These are phyloP conservation scores for Fusarium udum DNA, from an alignment of 2,329 filamentous ascomycete genomes.

Conservation along the genomic window DNA sequence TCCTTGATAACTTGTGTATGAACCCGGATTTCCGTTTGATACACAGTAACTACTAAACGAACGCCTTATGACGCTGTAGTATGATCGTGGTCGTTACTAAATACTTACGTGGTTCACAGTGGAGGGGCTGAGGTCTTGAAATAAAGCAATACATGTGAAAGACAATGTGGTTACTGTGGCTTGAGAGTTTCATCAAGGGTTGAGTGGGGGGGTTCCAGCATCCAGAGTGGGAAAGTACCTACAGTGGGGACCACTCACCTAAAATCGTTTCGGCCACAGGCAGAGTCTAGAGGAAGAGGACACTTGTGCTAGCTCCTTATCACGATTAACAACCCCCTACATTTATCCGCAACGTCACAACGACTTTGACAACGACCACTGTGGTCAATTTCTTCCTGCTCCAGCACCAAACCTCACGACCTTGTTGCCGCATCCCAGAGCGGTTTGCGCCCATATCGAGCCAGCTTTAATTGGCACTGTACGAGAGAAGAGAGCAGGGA, in stretches of 20 bases:
- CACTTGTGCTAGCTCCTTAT: slow-evolving; percentile 45
- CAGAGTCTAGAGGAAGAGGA: slow-evolving; percentile 37
- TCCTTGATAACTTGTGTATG: slow-evolving; percentile 55
- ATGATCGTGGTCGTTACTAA: not conserved
- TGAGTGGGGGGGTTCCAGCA: slow-evolving; percentile 7
- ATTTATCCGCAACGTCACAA: slow-evolving; percentile 40
- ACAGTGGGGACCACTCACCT: slow-evolving; percentile 40
- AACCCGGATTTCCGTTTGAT: slow-evolving; percentile 1
- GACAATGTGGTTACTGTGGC: slow-evolving; percentile 12
- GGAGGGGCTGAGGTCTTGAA: not conserved
- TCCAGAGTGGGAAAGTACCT: slow-evolving; percentile 25
- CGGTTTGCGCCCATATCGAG: slow-evolving; percentile 32
- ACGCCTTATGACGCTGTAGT: not conserved
- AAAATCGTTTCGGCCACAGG: slow-evolving; percentile 32
- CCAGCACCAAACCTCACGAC: slow-evolving; percentile 4
- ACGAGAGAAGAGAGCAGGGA: slow-evolving; percentile 17
- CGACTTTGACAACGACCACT: slow-evolving; percentile 34
- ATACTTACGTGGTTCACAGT: not conserved
- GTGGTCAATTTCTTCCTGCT: slow-evolving; percentile 25
- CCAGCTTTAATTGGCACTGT: slow-evolving; percentile 33
- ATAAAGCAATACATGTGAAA: not conserved
- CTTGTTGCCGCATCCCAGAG: slow-evolving; percentile 31
- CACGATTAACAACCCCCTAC: slow-evolving; percentile 35
- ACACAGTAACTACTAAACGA: not conserved
- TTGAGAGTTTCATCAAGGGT: slow-evolving; percentile 15